Base-by-base conservation (phyloP, 352 stramenopile genomes). In the Phytophthora ohioensis region DNA sequence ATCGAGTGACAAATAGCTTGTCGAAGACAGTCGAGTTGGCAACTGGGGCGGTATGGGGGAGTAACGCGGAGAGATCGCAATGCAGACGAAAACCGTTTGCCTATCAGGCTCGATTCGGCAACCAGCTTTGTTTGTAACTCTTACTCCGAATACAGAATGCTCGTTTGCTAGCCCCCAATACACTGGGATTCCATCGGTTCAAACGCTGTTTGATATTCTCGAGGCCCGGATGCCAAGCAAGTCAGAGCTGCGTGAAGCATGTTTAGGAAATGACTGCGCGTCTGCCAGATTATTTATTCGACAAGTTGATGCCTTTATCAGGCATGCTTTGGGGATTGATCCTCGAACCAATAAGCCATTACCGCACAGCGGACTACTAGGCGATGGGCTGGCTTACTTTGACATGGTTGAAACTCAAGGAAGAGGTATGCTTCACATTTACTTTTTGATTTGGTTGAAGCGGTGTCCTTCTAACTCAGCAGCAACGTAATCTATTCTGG, bases 341-440 rank as follows among this genome's bases (percentile, higher is more conserved):
- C 41, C 27, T 6, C 17, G 4, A 35, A 35, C 8, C 12, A 47
- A 43, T 27, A 7, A 32, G 34, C 31, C 51, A 47, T 36, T 36
- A 3, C 35, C 35, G 6, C 35, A 10, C 31, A 21, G 46, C 3
- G 60, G 51, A 1, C 7, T 68, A 1, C 43, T 61, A 15, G 41
- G 41, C 4, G 5, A 31, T 31, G 54, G 52, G 7, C 6, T 52
- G 17, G 41, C 54, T 17, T 61, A 61, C 9, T 61, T 61, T 5
- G 60, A 51, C 8, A 68, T 68, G 60, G 42, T 68, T 7, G 49
- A 56, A 30, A 57, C 60, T 12, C 38, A 43, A 13, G 38, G 38
- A 43, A 10, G 38, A 5, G 38, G 38, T n/a, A 43, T 0, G 4
- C 38, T 67, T 11, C 59, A 67, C 11, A 46, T 45, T 8, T 48